Evolutionary conservation across 2,329 filamentous ascomycete species (phyloP).

Genomic region (Fusarium sp.): DNA sequence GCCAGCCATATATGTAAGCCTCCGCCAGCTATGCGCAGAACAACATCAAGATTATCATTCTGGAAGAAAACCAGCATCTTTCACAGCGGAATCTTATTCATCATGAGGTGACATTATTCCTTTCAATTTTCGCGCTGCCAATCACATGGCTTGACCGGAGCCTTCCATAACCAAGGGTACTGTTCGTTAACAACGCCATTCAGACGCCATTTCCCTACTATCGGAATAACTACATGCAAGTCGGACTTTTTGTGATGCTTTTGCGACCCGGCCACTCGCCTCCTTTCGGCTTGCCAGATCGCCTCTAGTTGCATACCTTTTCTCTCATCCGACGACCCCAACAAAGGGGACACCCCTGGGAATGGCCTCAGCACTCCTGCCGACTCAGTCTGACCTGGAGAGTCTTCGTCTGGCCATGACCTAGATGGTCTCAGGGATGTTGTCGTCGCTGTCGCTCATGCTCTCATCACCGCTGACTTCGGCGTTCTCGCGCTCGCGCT

Average conservation of each 20-base stretch:
- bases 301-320: constrained; percentile 49
- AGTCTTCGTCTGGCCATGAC: constrained; percentile 35
- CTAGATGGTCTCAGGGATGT: constrained; percentile 64
- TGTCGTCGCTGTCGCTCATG: constrained; percentile 94
- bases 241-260: constrained; percentile 50
- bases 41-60: constrained; percentile 4
- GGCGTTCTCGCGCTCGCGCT: constrained; percentile 97
- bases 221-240: constrained; percentile 49
- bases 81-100: background rate
- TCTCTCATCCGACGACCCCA: constrained; percentile 43
- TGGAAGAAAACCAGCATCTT: background rate
- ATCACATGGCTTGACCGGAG: background rate
- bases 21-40: background rate
- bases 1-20: background rate
- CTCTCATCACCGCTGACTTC: constrained; percentile 99
- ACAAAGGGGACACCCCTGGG: constrained; percentile 27
- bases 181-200: constrained; percentile 50
- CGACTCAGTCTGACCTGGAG: constrained; percentile 33
- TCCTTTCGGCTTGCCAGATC: constrained; percentile 41
- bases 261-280: constrained; percentile 40
- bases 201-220: constrained; percentile 48
- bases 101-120: background rate
- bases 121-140: constrained; percentile 4
- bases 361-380: constrained; percentile 36
- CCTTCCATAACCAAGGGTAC: constrained; percentile 34